These are phyloP conservation scores for Pythium insidiosum DNA, from an alignment of 352 stramenopile genomes.

Conservation along the genomic window DNA sequence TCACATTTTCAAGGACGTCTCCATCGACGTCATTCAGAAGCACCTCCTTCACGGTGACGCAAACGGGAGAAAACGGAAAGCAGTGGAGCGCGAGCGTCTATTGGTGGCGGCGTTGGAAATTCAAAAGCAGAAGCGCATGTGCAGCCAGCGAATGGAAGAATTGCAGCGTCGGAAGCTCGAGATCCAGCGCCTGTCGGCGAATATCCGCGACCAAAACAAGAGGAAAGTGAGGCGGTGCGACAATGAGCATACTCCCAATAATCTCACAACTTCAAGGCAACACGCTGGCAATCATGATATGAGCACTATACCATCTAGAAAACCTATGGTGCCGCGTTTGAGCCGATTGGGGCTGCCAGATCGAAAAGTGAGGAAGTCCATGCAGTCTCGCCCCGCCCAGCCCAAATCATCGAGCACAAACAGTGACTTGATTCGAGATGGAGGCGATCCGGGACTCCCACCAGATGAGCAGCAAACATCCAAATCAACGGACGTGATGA, in stretches of 20 bases:
- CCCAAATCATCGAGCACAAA: too few relatives aligned
- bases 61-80: conserved; percentile 28
- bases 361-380: too few relatives aligned
- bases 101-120: conserved; percentile 30
- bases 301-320: conserved; percentile 9
- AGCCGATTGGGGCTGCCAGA: conserved; percentile 9
- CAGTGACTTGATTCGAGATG: too few relatives aligned
- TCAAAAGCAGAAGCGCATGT: conserved; percentile 20
- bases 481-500: too few relatives aligned
- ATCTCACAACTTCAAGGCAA: too few relatives aligned
- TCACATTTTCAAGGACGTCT: conserved; percentile 46
- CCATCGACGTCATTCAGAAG: conserved; percentile 37
- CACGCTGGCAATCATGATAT: background rate
- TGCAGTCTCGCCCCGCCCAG: too few relatives aligned
- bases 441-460: too few relatives aligned
- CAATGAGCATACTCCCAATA: too few relatives aligned
- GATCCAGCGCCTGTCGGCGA: conserved; percentile 35
- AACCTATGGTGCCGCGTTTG: conserved; percentile 50
- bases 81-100: conserved; percentile 31
- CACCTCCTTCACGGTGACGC: conserved; percentile 25
- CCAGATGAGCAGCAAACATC: too few relatives aligned
- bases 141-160: conserved; percentile 17
- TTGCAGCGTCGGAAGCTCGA: conserved; percentile 29
- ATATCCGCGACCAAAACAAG: conserved; percentile 51
- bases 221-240: conserved; percentile 7